These are phyloP conservation scores for Rhodotorula kratochvilovae DNA, from an alignment of 768 basidiomycete species.

Conservation along the genomic window DNA sequence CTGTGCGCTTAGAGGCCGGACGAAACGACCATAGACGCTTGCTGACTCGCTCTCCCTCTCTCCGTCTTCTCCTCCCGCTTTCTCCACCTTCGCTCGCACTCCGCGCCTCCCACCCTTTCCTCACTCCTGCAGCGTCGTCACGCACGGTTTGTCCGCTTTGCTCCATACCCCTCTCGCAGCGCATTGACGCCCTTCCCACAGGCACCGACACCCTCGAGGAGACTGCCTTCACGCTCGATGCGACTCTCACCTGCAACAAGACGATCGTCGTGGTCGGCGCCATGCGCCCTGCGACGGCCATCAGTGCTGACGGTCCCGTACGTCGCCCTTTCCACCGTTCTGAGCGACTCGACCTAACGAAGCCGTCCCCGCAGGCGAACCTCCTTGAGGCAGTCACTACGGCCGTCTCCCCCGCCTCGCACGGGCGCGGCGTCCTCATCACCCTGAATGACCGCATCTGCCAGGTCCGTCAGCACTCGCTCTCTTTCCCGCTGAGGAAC, in stretches of 20 bases:
- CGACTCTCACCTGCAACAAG: constrained; percentile 44
- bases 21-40: too few relatives aligned
- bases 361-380: constrained; percentile 38
- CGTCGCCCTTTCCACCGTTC: neutral
- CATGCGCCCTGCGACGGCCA: constrained; percentile 47
- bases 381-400: constrained; percentile 44
- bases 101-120: too few relatives aligned
- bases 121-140: constrained; percentile 8
- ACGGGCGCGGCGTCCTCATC: constrained; percentile 43
- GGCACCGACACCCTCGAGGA: constrained; percentile 46
- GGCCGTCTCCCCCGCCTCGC: constrained; percentile 24
- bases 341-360: too few relatives aligned
- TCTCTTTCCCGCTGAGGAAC: too few relatives aligned
- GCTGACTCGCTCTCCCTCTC: too few relatives aligned
- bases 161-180: too few relatives aligned
- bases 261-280: constrained; percentile 47
- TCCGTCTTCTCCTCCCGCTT: too few relatives aligned
- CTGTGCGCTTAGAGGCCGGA: too few relatives aligned
- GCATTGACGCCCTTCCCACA: too few relatives aligned
- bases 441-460: constrained; percentile 47
- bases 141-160: neutral
- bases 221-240: constrained; percentile 46
- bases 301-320: constrained; percentile 35
- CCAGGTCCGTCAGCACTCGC: neutral
- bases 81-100: too few relatives aligned